Evolutionary conservation across 2,329 filamentous ascomycete species (phyloP).

Genomic region (Magnaporthiopsis incrustans): DNA sequence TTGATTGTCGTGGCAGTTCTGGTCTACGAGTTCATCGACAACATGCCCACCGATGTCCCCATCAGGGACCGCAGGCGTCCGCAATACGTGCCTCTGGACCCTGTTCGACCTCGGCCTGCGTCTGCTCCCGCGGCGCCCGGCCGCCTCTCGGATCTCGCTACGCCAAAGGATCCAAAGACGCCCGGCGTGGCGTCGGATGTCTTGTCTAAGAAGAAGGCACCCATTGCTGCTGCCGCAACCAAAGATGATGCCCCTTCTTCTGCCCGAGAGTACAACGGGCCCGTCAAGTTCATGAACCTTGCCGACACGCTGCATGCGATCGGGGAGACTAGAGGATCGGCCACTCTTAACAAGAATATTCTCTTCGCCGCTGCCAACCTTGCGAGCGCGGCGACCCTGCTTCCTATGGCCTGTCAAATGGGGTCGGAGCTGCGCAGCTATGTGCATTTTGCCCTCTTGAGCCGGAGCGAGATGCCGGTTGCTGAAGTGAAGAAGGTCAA

Average conservation of each 20-base stretch:
- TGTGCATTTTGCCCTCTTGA: slow-evolving; percentile 77
- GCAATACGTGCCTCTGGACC: slow-evolving; percentile 20
- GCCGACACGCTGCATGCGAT: slow-evolving; percentile 54
- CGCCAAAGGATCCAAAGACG: background rate
- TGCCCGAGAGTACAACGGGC: slow-evolving; percentile 55
- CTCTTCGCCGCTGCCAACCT: slow-evolving; percentile 72
- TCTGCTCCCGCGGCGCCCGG: background rate
- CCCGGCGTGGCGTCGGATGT: no score
- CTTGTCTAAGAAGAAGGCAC: slow-evolving; percentile 9
- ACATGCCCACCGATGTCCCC: slow-evolving; percentile 45
- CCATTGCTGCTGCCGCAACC: background rate
- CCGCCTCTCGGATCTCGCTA: background rate
- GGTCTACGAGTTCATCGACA: slow-evolving; percentile 57
- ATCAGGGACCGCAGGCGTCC: slow-evolving; percentile 30
- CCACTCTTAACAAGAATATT: slow-evolving; percentile 56
- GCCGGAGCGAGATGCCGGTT: slow-evolving; percentile 61
- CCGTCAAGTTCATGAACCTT: slow-evolving; percentile 59
- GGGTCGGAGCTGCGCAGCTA: slow-evolving; percentile 56
- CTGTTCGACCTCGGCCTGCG: background rate
- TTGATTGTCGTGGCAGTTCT: slow-evolving; percentile 37
- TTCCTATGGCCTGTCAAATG: slow-evolving; percentile 87
- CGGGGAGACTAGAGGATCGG: slow-evolving; percentile 41
- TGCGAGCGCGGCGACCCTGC: slow-evolving; percentile 60
- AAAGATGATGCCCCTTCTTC: slow-evolving; percentile 17
- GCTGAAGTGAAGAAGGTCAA: slow-evolving; percentile 68